Percentiles rank a stretch among this genome's conserved stretches.
phyloP scores from a whole-genome alignment of 495 filamentous ascomycete species.

The Neurospora sp. region DNA sequence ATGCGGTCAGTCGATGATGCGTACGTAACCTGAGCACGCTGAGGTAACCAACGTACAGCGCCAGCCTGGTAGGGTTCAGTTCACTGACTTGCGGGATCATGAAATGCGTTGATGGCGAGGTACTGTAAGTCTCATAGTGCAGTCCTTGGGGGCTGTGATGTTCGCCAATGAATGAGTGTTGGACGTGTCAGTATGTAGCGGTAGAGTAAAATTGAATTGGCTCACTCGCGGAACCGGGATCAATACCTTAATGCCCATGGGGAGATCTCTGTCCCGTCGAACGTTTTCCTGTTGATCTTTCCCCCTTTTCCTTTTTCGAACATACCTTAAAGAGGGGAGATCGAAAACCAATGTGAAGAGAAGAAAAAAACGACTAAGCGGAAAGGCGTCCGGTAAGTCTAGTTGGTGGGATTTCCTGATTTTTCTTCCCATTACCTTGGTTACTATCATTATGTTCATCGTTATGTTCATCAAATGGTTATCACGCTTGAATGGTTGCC shows the following conservation, averaged over 20 bases:
- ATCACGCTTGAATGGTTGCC: no score
- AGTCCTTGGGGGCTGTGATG: neutral
- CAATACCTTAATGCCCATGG: neutral
- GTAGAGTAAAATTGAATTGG: neutral
- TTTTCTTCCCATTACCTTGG: no score
- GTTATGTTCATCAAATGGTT: no score
- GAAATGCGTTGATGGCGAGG: neutral
- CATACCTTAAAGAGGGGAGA: neutral
- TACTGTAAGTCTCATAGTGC: neutral
- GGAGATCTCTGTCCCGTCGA: neutral
- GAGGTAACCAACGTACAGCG: neutral
- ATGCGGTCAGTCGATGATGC: neutral
- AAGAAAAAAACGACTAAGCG: neutral
- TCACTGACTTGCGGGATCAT: neutral
- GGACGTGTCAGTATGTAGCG: neutral
- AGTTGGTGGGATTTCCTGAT: neutral
- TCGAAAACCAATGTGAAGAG: neutral
- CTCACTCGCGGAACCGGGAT: neutral
- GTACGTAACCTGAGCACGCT: neutral
- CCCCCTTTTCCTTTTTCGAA: neutral
- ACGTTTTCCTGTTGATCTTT: neutral
- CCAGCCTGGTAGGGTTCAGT: neutral
- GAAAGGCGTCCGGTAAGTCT: neutral
- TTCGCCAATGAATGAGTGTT: neutral
- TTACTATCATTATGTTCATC: no score